Conservation (phyloP, 306 rosid species). For the Casuarina glauca region DNA sequence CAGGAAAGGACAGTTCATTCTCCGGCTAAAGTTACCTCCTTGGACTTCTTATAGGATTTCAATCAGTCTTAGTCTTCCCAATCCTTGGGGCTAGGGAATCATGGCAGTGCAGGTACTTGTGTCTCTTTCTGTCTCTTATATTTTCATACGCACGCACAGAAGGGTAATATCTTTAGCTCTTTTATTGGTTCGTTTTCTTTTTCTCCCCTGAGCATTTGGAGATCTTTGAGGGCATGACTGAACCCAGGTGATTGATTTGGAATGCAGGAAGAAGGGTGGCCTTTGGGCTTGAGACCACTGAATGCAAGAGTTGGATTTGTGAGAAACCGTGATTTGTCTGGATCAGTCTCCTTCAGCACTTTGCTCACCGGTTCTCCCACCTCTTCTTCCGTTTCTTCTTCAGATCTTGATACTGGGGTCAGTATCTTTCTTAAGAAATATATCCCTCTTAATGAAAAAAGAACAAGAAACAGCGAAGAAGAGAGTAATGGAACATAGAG, state of each 20-base stretch:
- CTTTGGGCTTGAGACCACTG: conserved; percentile 71
- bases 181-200: neutral
- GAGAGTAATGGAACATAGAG: no score
- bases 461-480: neutral
- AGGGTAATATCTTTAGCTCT: neutral
- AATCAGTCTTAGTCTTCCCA: conserved; percentile 12
- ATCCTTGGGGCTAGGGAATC: conserved; percentile 22
- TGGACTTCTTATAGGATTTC: conserved; percentile 24
- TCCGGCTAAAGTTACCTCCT: conserved; percentile 32
- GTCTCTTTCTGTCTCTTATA: conserved; percentile 5
- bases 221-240: conserved; percentile 2
- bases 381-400: conserved; percentile 47
- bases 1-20: conserved; percentile 35
- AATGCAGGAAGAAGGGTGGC: conserved; percentile 86
- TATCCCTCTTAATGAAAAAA: neutral
- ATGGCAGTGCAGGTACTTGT: conserved; percentile 63
- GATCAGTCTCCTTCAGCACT: conserved; percentile 73
- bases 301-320: conserved; percentile 59
- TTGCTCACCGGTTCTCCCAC: conserved; percentile 55
- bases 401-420: conserved; percentile 72
- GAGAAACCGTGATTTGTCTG: conserved; percentile 53
- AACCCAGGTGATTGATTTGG: neutral
- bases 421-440: conserved; percentile 1
- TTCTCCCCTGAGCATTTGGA: neutral
- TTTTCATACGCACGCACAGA: neutral